Base-by-base conservation (phyloP, 371 early-diverging fungal species). In the Fennellomyces sp. region DNA sequence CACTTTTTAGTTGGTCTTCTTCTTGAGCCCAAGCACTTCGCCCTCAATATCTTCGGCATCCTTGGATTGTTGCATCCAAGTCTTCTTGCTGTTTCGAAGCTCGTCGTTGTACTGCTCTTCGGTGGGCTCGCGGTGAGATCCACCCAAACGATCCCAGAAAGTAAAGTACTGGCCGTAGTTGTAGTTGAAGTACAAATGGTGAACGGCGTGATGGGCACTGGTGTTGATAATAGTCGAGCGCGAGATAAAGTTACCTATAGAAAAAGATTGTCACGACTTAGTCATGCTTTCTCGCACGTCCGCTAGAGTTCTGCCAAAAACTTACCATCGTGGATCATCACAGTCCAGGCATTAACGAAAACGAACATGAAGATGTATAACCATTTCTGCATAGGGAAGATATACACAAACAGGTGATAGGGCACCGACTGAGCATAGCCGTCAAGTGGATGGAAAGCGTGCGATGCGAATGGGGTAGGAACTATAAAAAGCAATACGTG, bases 161-260 rank as follows among this genome's bases (percentile, higher is more conserved):
- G 96, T 96, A 41, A 94, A 93, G 75, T 96, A 97, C 76, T 98
- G 98, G 5, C 98, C 97, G 65, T 94, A 97, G 82, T 98, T 98
- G 84, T 94, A 97, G 84, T 97, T 96, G 75, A 98, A 98, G 75
- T 98, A 94, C 52, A 94, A 75, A 64, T 98, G 98, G 65, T 98
- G 98, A 31, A 98, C 87, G 17, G 94, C 88, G 73, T 98, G 98
- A 67, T 98, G 96, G 13, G 97, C 97, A 15, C 94, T 91, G 11
- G 93, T 89, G 66, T 96, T 95, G 60, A 94, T 81, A 28, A 80
- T 66, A 1, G 66, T 58, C 10, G 81, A 81, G 38, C 70, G 78
- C 28, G 81, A 78, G 53, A 91, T 59, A 69, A 87, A 88, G 56
- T 83, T 86, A 45, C 88, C 85, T 75, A 75, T 21, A 70, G 56